Percentiles rank a stretch among this genome's conserved stretches.
phyloP scores from a whole-genome alignment of 2,329 filamentous ascomycete species.

The Alternaria solani region DNA sequence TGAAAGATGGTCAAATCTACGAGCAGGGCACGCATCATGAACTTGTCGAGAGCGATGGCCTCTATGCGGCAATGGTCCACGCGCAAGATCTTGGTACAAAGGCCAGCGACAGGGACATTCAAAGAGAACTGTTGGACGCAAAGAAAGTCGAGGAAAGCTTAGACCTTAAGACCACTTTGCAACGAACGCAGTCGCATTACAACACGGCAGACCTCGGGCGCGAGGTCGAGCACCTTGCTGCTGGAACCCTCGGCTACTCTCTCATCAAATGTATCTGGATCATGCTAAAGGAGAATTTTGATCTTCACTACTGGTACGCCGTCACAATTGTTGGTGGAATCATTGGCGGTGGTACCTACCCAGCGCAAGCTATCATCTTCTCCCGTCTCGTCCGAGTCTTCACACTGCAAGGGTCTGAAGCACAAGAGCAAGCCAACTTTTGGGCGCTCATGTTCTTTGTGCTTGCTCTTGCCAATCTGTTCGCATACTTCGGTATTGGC shows the following conservation, averaged over 20 bases:
- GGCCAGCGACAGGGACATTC: neutral
- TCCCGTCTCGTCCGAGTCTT: slow-evolving; percentile 26
- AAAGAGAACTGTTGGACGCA: slow-evolving; percentile 5
- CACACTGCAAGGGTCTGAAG: slow-evolving; percentile 21
- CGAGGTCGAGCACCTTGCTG: slow-evolving; percentile 17
- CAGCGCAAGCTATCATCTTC: slow-evolving; percentile 27
- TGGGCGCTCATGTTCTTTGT: slow-evolving; percentile 37
- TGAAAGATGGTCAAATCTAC: slow-evolving; percentile 71
- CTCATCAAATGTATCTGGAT: slow-evolving; percentile 21
- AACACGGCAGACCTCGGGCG: slow-evolving; percentile 1
- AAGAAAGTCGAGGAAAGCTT: slow-evolving; percentile 2
- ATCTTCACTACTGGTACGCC: slow-evolving; percentile 7
- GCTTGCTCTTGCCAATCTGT: slow-evolving; percentile 24
- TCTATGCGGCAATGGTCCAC: slow-evolving; percentile 20
- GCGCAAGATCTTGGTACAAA: slow-evolving; percentile 36
- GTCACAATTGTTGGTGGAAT: neutral
- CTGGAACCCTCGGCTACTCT: slow-evolving; percentile 17
- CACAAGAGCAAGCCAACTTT: slow-evolving; percentile 25
- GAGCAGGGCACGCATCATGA: slow-evolving; percentile 68
- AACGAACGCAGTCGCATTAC: slow-evolving; percentile 16
- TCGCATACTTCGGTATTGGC: slow-evolving; percentile 59
- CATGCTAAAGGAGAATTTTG: slow-evolving; percentile 21
- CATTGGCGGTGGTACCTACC: slow-evolving; percentile 6
- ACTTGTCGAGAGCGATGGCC: slow-evolving; percentile 6
- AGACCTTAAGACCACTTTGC: slow-evolving; percentile 8